Evolutionary conservation across 192 early-diverging fungal genomes (phyloP).

Genomic region (Podochytrium sp.): DNA sequence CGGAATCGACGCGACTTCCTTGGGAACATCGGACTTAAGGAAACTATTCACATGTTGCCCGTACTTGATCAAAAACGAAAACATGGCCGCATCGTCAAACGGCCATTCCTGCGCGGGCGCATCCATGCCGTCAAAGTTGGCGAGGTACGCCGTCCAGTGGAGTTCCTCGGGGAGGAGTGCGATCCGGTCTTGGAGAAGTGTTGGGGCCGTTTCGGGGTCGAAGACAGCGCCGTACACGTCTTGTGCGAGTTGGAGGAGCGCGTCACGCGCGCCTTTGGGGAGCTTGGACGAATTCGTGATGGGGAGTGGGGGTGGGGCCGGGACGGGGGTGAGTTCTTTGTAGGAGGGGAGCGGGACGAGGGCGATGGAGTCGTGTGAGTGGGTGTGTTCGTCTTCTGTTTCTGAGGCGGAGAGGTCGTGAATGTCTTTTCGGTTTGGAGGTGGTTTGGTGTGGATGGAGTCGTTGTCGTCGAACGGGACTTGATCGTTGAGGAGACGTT

Average conservation of each 20-base stretch:
- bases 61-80: conserved; percentile 12
- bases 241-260: conserved; percentile 9
- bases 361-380: background rate
- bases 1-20: conserved; percentile 3
- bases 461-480: background rate
- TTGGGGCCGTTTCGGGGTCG: conserved; percentile 1
- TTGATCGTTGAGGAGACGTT: conserved; percentile 4
- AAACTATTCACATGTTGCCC: background rate
- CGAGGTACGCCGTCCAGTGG: conserved; percentile 17
- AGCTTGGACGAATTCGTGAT: background rate
- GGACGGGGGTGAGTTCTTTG: conserved; percentile 10
- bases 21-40: background rate
- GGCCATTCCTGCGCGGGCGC: conserved; percentile 14
- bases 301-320: conserved; percentile 13
- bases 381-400: background rate
- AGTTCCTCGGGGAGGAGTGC: conserved; percentile 18
- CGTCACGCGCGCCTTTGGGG: conserved; percentile 17
- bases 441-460: background rate
- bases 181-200: background rate
- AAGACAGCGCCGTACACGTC: conserved; percentile 27
- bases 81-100: conserved; percentile 30
- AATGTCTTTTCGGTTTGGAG: no score
- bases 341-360: conserved; percentile 27
- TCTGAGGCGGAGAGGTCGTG: no score
- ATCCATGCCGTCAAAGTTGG: background rate